Percentiles rank a stretch among this genome's conserved stretches.
Evolutionary conservation across 768 basidiomycete species (phyloP).

Genomic region (Pleurotus platypus): DNA sequence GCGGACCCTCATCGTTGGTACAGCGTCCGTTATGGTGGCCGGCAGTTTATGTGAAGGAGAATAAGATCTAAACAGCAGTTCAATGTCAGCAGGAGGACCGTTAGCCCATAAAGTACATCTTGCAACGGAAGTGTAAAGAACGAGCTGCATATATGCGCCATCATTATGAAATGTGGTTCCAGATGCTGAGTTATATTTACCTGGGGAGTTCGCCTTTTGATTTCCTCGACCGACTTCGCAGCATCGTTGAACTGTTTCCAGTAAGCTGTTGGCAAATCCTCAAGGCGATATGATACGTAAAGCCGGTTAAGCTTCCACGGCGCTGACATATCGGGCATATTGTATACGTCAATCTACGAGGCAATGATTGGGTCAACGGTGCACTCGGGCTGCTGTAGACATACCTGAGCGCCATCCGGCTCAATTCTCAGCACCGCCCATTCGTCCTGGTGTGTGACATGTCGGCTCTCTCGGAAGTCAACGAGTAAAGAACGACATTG

Average conservation of each 20-base stretch:
- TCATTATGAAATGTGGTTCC: background rate
- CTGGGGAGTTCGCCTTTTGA: slow-evolving; percentile 52
- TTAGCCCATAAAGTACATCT: slow-evolving; percentile 55
- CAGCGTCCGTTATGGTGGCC: slow-evolving; percentile 5
- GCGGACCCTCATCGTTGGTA: slow-evolving; percentile 32
- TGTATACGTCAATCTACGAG: background rate
- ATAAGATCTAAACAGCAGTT: slow-evolving; percentile 29
- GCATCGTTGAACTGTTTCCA: slow-evolving; percentile 48
- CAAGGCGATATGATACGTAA: slow-evolving; percentile 1
- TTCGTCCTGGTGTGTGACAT: slow-evolving; percentile 41
- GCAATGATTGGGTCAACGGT: background rate
- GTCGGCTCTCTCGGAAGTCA: slow-evolving; percentile 54
- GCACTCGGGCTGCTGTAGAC: background rate
- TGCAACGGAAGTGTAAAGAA: slow-evolving; percentile 31
- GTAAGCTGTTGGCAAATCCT: slow-evolving; percentile 28
- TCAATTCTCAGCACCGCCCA: slow-evolving; percentile 42
- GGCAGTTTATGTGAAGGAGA: slow-evolving; percentile 4
- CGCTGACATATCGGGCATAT: background rate
- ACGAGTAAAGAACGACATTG: slow-evolving; percentile 47
- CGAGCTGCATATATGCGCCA: slow-evolving; percentile 27
- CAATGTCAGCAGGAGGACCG: slow-evolving; percentile 42
- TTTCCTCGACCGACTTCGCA: slow-evolving; percentile 36
- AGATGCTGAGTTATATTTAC: slow-evolving; percentile 20
- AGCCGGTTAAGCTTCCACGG: background rate
- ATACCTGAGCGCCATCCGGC: slow-evolving; percentile 34